Conservation (phyloP, 208 protist genomes). For the Balamuthia mandrillaris region DNA sequence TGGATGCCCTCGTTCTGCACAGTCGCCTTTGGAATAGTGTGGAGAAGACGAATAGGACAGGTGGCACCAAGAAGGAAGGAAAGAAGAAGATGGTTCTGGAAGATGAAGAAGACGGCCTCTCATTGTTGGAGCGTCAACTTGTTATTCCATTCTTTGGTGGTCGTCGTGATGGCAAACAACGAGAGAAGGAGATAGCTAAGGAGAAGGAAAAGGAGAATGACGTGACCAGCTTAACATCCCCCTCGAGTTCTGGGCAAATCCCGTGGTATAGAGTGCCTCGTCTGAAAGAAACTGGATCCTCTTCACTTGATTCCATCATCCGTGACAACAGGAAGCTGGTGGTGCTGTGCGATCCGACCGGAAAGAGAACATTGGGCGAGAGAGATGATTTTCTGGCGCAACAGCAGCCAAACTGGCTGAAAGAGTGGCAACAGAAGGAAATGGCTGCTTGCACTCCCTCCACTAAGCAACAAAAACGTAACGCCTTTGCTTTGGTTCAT, state of each 20-base stretch:
- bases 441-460: background rate
- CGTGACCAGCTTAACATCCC: background rate
- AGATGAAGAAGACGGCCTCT: no score
- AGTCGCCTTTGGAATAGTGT: no score
- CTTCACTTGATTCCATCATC: background rate
- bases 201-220: background rate
- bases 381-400: background rate
- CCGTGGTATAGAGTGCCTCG: background rate
- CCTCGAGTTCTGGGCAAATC: background rate
- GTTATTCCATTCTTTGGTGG: background rate
- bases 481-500: background rate
- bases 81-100: no score
- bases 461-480: background rate
- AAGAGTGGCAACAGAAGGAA: background rate
- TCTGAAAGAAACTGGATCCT: background rate
- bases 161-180: background rate
- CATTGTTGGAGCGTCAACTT: no score
- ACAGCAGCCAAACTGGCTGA: no score
- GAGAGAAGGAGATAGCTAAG: background rate
- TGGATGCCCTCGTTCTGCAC: no score
- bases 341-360: constrained; percentile 11
- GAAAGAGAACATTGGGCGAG: constrained; percentile 22
- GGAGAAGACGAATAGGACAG: no score
- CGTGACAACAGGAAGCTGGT: background rate
- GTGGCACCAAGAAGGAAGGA: no score